Evolutionary conservation across 2,329 filamentous ascomycete genomes (phyloP).

Genomic region (Pyricularia grisea): DNA sequence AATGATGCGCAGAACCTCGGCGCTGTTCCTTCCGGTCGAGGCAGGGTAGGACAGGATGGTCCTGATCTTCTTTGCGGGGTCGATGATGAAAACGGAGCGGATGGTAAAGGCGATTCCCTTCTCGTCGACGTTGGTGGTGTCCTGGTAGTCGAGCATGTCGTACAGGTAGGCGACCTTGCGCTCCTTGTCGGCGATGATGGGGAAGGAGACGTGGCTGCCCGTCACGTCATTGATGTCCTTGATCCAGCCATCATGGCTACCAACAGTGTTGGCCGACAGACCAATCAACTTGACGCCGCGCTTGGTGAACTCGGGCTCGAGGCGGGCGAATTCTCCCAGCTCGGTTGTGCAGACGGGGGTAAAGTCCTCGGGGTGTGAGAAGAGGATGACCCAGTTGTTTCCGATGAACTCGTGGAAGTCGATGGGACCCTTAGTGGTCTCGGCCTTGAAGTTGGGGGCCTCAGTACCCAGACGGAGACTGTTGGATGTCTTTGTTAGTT

Average conservation of each 20-base stretch:
- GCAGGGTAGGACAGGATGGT: constrained; percentile 90
- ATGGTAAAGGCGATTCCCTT: constrained; percentile 90
- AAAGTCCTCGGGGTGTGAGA: constrained; percentile 84
- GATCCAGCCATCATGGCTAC: constrained; percentile 82
- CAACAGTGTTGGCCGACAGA: constrained; percentile 76
- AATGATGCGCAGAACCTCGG: constrained; percentile 69
- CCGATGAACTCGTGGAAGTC: constrained; percentile 78
- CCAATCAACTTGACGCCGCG: constrained; percentile 87
- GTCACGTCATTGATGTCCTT: constrained; percentile 77
- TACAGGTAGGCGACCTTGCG: constrained; percentile 68
- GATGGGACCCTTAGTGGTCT: constrained; percentile 69
- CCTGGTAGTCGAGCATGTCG: constrained; percentile 79
- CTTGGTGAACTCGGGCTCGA: constrained; percentile 80
- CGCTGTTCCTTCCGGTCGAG: constrained; percentile 75
- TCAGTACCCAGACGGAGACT: constrained; percentile 56
- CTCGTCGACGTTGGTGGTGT: constrained; percentile 69
- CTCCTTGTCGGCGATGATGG: constrained; percentile 73
- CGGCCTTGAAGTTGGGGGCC: constrained; percentile 76
- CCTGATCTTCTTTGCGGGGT: constrained; percentile 87
- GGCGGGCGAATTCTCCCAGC: constrained; percentile 84
- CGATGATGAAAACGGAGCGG: constrained; percentile 89
- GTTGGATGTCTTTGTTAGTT: constrained; percentile 2
- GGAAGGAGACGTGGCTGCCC: constrained; percentile 60
- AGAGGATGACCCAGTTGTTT: constrained; percentile 71
- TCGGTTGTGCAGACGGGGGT: constrained; percentile 92